Evolutionary conservation across 2,329 filamentous ascomycete species (phyloP).

Genomic region (Metarhizium humberi): DNA sequence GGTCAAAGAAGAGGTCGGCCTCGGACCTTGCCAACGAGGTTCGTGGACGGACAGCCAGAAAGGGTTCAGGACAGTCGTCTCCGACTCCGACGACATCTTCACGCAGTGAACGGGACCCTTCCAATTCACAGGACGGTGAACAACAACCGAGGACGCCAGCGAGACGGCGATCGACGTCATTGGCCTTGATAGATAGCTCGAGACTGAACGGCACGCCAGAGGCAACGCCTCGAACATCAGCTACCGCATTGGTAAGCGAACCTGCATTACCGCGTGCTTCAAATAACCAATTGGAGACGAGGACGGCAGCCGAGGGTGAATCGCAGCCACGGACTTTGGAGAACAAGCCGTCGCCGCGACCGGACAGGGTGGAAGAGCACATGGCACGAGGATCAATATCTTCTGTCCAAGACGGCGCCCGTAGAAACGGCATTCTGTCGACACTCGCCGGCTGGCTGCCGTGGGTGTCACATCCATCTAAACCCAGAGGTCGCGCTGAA

Average conservation of each 20-base stretch:
- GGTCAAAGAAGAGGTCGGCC: constrained; percentile 49
- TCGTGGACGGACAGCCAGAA: constrained; percentile 36
- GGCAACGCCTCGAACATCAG: constrained; percentile 22
- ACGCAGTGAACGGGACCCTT: constrained; percentile 18
- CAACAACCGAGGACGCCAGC: constrained; percentile 11
- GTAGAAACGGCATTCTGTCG: constrained; percentile 23
- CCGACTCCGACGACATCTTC: constrained; percentile 21
- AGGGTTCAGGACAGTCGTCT: constrained; percentile 23
- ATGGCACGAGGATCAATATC: constrained; percentile 19
- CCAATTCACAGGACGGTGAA: constrained; percentile 12
- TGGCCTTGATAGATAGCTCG: constrained; percentile 28
- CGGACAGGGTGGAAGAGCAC: constrained; percentile 17
- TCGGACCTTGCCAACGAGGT: constrained; percentile 46
- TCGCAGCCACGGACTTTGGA: constrained; percentile 12
- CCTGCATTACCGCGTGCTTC: constrained; percentile 50
- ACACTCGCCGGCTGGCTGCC: constrained; percentile 37
- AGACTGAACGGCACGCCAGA: constrained; percentile 22
- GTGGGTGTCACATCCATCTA: constrained; percentile 23
- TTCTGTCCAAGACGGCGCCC: constrained; percentile 12
- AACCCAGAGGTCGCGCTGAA: constrained; percentile 2
- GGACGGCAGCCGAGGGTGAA: constrained; percentile 21
- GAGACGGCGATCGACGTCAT: constrained; percentile 20
- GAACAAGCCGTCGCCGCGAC: constrained; percentile 2
- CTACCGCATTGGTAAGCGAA: constrained; percentile 40
- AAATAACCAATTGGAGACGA: constrained; percentile 38